Evolutionary conservation across 1,284 basidiomycete genomes (phyloP), one percentile per base, ranked within the genome.

Genomic region (Cutaneotrichosporon curvatum): DNA sequence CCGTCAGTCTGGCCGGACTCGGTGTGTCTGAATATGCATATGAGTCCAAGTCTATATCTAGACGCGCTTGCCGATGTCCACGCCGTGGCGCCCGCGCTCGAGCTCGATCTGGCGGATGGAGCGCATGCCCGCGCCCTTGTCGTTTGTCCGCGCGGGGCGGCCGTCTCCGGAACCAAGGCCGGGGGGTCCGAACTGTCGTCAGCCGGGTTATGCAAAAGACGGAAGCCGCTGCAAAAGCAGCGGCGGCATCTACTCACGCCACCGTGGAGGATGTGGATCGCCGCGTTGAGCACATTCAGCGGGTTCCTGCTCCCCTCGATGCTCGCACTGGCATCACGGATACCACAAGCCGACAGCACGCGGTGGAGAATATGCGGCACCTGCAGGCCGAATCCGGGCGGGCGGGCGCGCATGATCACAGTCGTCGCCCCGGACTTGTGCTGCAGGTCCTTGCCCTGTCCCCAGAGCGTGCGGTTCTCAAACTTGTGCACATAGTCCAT

Each of bases 301-400:
- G 80, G 80, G 71, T 94, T 95, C 56, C 87, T 77, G 59, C 86
- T 91, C 30, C 92, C 91, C 80, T 88, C 86, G 34, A 97, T 87
- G 71, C 92, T 92, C 22, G 88, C 94, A 58, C 85, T 88, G 37
- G 87, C 79, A 70, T 98, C 94, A 67, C 88, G 86, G 73, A 97
- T 88, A 11, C 94, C 94, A 2, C 87, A 90, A 0, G 91, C 89
- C 60, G 87, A 85, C 62, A 92, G 79, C 43, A 98, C 78, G 40
- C 76, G 72, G 71, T 97, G 91, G 45, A 97, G 76, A 59, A 85
- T 80, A 8, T 88, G 89, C 56, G 94, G 90, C 61, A 87, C 89
- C 56, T 84, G 80, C 41, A 98, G 75, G 10, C 94, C 94, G 68
- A 96, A 96, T 3, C 94, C 70, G 49, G 90, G 83, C 11, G 94